Evolutionary conservation across 257 asterid genomes (phyloP), one percentile per base, ranked within the genome.

Genomic region (Ilex aquifolium): DNA sequence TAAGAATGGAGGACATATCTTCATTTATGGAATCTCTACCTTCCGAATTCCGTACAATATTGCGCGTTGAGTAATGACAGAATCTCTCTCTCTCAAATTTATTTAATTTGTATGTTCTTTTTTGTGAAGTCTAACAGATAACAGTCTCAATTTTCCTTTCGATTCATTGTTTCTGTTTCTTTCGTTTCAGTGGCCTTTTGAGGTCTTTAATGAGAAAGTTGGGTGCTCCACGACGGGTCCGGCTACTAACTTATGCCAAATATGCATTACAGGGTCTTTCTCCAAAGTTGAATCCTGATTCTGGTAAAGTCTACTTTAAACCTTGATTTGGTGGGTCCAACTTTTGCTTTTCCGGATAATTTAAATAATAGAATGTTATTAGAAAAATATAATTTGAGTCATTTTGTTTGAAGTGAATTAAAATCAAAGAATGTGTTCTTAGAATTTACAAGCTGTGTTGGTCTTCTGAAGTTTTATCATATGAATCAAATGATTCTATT

Each of bases 11-110:
- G 78, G 97, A 92, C 68, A 68, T 92, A 76, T 92, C 96, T 59
- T 83, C 92, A n/a, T 87, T 92, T 70, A 89, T 92, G 97, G 96
- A 87, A 69, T 85, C 95, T 51, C 79, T 92, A 74, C 91, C 99
- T 42, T 77, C 90, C 2, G 94, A 92, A 65, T 89, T 92, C 79
- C 90, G 83, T 39, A 75, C 90, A 39, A 77, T 89, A 65, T 69
- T 89, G 69, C 84, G 95, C 59, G 80, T 97, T 0, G 97, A 92
- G 98, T 88, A 79, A 82, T 88, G 31, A 64, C 27, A 53, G 5
- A 15, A 2, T 53, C 15, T 14, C 64, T 36, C 6, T 7, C 30
- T 16, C 3, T 30, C 16, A 5, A 36, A 36, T 4, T 36, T 36
- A 36, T 36, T 36, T 7, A 0, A 5, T 36, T 36, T 36, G 27